Evolutionary conservation across 805 yeast species (phyloP).

Genomic region (Sugiyamaella marilandica): DNA sequence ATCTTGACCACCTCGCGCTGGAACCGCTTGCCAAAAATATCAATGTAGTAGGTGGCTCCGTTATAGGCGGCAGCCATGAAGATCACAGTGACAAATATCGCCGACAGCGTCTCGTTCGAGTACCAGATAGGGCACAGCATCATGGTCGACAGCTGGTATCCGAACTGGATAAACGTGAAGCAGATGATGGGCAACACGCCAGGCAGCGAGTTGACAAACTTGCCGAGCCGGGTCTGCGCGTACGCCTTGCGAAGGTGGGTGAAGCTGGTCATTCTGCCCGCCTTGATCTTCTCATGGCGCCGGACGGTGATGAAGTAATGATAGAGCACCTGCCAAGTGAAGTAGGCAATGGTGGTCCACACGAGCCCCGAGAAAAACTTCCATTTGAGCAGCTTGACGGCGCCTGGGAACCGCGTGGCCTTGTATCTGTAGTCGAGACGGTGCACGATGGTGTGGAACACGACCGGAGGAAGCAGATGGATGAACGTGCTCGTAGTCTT

Average conservation of each 20-base stretch:
- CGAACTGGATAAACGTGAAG: slow-evolving; percentile 79
- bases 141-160: slow-evolving; percentile 85
- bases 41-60: slow-evolving; percentile 93
- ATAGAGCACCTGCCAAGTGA: slow-evolving; percentile 84
- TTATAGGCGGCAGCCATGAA: slow-evolving; percentile 79
- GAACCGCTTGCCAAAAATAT: slow-evolving; percentile 82
- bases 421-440: slow-evolving; percentile 54
- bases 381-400: slow-evolving; percentile 65
- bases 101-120: slow-evolving; percentile 59
- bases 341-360: slow-evolving; percentile 75
- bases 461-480: slow-evolving; percentile 85
- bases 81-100: slow-evolving; percentile 62
- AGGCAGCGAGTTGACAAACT: slow-evolving; percentile 74
- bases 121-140: slow-evolving; percentile 86
- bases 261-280: slow-evolving; percentile 84
- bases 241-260: slow-evolving; percentile 74
- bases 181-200: slow-evolving; percentile 83
- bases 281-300: slow-evolving; percentile 70
- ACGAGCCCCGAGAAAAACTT: slow-evolving; percentile 62
- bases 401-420: slow-evolving; percentile 69
- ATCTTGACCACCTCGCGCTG: slow-evolving; percentile 77
- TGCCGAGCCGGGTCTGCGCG: slow-evolving; percentile 60
- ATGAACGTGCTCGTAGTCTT: slow-evolving; percentile 89
- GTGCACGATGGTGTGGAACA: slow-evolving; percentile 82
- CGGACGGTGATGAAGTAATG: slow-evolving; percentile 88